Evolutionary conservation across 306 rosid species (phyloP).

Genomic region (Glycyrrhiza uralensis): DNA sequence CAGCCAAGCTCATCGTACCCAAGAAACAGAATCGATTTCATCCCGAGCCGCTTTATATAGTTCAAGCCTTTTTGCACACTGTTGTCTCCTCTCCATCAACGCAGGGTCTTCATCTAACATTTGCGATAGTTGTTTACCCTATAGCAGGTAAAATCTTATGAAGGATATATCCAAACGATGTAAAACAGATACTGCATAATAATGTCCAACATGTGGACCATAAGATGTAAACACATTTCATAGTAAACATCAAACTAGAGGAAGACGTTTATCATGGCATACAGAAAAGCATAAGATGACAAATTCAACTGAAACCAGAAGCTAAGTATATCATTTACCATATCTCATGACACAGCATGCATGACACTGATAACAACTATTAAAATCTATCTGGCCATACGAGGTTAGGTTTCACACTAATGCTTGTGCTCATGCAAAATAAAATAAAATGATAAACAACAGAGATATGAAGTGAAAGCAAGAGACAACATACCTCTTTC

Average conservation of each 20-base stretch:
- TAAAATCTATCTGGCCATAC: neutral
- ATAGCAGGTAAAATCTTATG: neutral
- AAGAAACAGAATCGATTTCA: slow-evolving; percentile 85
- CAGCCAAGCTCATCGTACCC: slow-evolving; percentile 55
- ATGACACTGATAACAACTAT: too few relatives aligned
- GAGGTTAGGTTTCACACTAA: neutral
- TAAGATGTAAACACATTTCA: neutral
- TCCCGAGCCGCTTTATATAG: slow-evolving; percentile 90
- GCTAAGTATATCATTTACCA: too few relatives aligned
- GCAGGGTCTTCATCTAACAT: slow-evolving; percentile 91
- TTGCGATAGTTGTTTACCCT: slow-evolving; percentile 70
- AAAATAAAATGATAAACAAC: neutral
- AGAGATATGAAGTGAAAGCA: neutral
- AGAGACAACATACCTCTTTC: slow-evolving; percentile 70
- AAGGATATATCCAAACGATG: neutral
- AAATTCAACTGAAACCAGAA: neutral
- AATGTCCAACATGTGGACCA: neutral
- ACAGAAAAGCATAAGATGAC: neutral
- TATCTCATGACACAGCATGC: too few relatives aligned
- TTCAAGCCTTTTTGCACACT: slow-evolving; percentile 82
- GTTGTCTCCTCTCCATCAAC: slow-evolving; percentile 85
- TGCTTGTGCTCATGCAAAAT: neutral
- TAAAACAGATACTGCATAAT: neutral
- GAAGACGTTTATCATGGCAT: neutral
- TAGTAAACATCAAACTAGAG: neutral